These are phyloP conservation scores for Mucor piriformis DNA, from an alignment of 371 early-diverging fungal genomes.

Conservation along the genomic window DNA sequence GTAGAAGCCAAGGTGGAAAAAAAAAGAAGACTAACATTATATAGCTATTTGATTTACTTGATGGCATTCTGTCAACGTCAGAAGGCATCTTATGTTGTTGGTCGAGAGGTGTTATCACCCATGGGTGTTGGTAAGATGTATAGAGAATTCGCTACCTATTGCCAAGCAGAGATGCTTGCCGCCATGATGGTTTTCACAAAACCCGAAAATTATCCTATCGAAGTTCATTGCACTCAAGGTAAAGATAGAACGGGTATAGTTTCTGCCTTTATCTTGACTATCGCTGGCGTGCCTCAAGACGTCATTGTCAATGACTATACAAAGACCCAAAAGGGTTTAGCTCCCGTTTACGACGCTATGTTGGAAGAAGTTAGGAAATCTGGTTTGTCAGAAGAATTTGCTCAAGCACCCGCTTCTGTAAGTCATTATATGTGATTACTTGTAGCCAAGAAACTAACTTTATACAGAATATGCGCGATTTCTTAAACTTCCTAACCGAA, in stretches of 20 bases:
- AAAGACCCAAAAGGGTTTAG: conserved; percentile 54
- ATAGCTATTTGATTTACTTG: conserved; percentile 29
- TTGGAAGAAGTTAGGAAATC: conserved; percentile 51
- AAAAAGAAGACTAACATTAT: background rate
- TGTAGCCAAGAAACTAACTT: background rate
- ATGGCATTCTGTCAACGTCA: conserved; percentile 41
- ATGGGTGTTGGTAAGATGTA: conserved; percentile 67
- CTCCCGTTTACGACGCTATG: conserved; percentile 50
- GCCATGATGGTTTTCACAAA: conserved; percentile 59
- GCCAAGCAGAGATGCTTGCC: conserved; percentile 54
- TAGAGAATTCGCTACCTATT: conserved; percentile 56
- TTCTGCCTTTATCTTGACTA: conserved; percentile 57
- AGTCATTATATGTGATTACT: background rate
- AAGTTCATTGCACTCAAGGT: conserved; percentile 81
- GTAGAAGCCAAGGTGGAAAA: no score
- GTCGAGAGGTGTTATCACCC: conserved; percentile 51
- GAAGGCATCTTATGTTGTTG: conserved; percentile 51
- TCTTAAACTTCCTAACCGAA: conserved; percentile 29
- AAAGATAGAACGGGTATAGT: conserved; percentile 81
- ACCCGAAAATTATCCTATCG: conserved; percentile 65
- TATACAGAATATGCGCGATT: conserved; percentile 37
- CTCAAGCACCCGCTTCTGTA: conserved; percentile 59
- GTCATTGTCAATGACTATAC: conserved; percentile 70
- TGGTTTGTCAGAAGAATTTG: conserved; percentile 60
- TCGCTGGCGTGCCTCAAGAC: conserved; percentile 63